These are phyloP conservation scores for Globisporangium rhizosaccharum DNA, from an alignment of 352 stramenopile species.

Conservation along the genomic window DNA sequence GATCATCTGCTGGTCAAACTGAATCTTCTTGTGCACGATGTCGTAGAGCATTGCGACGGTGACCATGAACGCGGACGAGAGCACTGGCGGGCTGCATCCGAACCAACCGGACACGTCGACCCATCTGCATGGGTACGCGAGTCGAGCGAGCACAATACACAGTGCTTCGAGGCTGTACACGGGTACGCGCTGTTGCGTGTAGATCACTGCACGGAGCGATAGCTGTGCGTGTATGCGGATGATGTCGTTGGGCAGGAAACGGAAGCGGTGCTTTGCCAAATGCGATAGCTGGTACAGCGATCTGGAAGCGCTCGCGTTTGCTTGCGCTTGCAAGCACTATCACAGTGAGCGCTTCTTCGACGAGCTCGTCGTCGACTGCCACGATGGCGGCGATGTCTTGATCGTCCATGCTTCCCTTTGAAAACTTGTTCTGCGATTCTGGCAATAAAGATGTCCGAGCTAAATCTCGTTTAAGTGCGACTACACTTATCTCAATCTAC, in stretches of 20 bases:
- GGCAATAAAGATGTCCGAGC: no score
- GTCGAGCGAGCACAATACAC: neutral
- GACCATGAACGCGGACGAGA: neutral
- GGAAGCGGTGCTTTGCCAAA: no score
- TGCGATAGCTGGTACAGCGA: no score
- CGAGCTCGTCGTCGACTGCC: no score
- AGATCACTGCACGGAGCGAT: neutral
- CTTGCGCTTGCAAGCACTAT: no score
- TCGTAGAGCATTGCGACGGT: neutral
- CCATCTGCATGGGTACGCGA: neutral
- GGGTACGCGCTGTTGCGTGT: neutral
- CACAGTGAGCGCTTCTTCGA: no score
- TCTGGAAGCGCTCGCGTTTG: no score
- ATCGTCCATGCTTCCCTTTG: no score
- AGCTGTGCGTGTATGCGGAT: neutral
- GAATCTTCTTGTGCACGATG: neutral
- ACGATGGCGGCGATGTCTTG: no score
- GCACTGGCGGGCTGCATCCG: neutral
- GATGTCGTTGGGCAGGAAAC: neutral
- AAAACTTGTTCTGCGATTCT: no score
- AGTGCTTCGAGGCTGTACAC: neutral
- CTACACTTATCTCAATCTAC: no score
- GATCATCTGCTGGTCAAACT: neutral
- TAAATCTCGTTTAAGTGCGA: no score
- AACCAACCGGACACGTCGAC: neutral